These are phyloP conservation scores for Cladosporium halotolerans DNA, from an alignment of 2,329 filamentous ascomycete genomes.

Conservation along the genomic window DNA sequence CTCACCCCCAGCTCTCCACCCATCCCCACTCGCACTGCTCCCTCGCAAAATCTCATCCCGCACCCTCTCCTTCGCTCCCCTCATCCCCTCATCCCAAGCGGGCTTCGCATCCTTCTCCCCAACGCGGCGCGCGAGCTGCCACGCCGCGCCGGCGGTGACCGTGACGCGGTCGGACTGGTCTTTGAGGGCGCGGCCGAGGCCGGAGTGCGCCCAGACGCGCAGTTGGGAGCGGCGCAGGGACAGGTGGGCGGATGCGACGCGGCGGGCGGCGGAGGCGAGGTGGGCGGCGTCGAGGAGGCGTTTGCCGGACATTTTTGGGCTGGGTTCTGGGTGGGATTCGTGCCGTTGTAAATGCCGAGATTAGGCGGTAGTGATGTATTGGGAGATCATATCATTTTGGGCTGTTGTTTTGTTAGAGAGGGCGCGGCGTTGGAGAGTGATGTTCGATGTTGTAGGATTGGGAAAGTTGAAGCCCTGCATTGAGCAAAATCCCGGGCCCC, in stretches of 20 bases:
- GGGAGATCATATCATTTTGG: neutral
- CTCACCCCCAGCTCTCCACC: slow-evolving; percentile 24
- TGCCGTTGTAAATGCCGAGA: neutral
- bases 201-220: slow-evolving; percentile 57
- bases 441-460: too few relatives aligned
- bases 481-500: too few relatives aligned
- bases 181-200: slow-evolving; percentile 56
- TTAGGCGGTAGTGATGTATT: neutral
- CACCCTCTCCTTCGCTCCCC: slow-evolving; percentile 24
- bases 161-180: slow-evolving; percentile 56
- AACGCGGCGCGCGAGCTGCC: slow-evolving; percentile 52
- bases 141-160: slow-evolving; percentile 55
- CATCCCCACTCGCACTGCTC: slow-evolving; percentile 10
- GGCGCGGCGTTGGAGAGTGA: too few relatives aligned
- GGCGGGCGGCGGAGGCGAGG: slow-evolving; percentile 42
- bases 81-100: slow-evolving; percentile 11
- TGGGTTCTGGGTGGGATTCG: neutral
- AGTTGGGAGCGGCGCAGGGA: slow-evolving; percentile 55
- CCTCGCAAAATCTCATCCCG: slow-evolving; percentile 14
- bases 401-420: neutral
- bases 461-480: too few relatives aligned
- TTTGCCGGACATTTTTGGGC: slow-evolving; percentile 43
- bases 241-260: slow-evolving; percentile 49
- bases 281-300: slow-evolving; percentile 47
- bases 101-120: slow-evolving; percentile 38